Evolutionary conservation across 1,284 basidiomycete species (phyloP).

Genomic region (Trametes pubescens): DNA sequence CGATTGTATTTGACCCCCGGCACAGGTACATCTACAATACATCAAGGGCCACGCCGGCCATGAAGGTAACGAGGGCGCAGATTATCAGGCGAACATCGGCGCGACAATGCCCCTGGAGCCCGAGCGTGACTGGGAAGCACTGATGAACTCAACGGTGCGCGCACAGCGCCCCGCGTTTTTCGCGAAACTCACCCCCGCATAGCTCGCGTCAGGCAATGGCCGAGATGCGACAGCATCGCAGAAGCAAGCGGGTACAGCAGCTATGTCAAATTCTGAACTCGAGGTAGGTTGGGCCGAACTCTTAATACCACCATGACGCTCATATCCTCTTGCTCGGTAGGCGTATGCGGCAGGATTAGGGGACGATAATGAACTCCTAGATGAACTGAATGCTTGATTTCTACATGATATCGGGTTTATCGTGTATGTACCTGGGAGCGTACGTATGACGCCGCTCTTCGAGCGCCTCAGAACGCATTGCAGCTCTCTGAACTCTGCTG

Average conservation of each 20-base stretch:
- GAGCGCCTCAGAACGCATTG: no score
- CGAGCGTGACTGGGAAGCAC: conserved; percentile 65
- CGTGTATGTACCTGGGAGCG: no score
- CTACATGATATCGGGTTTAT: no score
- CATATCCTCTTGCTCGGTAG: conserved; percentile 41
- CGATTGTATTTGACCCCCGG: not conserved
- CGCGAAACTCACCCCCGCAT: not conserved
- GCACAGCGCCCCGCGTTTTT: not conserved
- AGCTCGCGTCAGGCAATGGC: not conserved
- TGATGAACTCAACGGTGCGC: conserved; percentile 12
- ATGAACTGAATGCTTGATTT: not conserved
- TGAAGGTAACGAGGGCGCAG: conserved; percentile 83
- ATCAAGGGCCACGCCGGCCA: conserved; percentile 79
- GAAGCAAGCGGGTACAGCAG: not conserved
- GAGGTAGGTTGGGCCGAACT: conserved; percentile 9
- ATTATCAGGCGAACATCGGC: conserved; percentile 70
- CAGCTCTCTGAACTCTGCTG: no score
- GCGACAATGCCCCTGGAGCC: conserved; percentile 45
- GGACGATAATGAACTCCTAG: conserved; percentile 23
- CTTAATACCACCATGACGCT: not conserved
- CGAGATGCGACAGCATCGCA: not conserved
- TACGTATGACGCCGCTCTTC: no score
- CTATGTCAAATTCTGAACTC: conserved; percentile 14
- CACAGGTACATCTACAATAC: conserved; percentile 60
- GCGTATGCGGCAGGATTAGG: conserved; percentile 45